These are phyloP conservation scores for Arthrobotrys pseudoclavata DNA, from an alignment of 2,329 filamentous ascomycete genomes.

Conservation along the genomic window DNA sequence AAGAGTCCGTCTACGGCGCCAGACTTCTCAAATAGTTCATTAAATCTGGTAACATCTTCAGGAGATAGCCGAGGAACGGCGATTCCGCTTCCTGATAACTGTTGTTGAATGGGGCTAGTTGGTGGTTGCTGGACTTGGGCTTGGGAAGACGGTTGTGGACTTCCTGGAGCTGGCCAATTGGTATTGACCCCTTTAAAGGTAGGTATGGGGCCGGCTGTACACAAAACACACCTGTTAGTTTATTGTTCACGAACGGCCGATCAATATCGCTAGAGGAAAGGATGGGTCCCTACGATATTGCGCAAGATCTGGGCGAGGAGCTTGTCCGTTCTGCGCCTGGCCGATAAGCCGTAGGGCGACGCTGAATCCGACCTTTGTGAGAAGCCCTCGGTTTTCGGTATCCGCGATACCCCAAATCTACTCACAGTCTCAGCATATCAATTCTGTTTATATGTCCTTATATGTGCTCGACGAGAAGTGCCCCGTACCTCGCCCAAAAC, in stretches of 20 bases:
- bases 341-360: slow-evolving; percentile 94
- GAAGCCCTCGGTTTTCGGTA: slow-evolving; percentile 91
- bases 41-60: slow-evolving; percentile 91
- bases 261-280: slow-evolving; percentile 4
- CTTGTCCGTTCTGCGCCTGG: slow-evolving; percentile 89
- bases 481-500: slow-evolving; percentile 82
- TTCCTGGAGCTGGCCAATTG: slow-evolving; percentile 65
- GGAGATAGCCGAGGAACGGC: slow-evolving; percentile 89
- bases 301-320: slow-evolving; percentile 84
- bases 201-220: slow-evolving; percentile 81
- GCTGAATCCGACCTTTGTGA: slow-evolving; percentile 93
- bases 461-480: not conserved
- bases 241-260: not conserved
- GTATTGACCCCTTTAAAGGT: slow-evolving; percentile 84
- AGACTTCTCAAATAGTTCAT: slow-evolving; percentile 90
- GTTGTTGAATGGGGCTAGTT: slow-evolving; percentile 66
- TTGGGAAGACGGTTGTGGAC: slow-evolving; percentile 63
- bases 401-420: slow-evolving; percentile 99
- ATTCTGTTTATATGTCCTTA: not conserved
- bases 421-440: slow-evolving; percentile 50
- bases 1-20: slow-evolving; percentile 81
- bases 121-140: slow-evolving; percentile 70
- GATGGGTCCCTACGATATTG: slow-evolving; percentile 74
- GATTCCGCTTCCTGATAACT: slow-evolving; percentile 73
- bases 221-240: slow-evolving; percentile 4